Evolutionary conservation across 305 asterid species (phyloP), one percentile per base, ranked within the genome.

Genomic region (Stenogyne calaminthoides): DNA sequence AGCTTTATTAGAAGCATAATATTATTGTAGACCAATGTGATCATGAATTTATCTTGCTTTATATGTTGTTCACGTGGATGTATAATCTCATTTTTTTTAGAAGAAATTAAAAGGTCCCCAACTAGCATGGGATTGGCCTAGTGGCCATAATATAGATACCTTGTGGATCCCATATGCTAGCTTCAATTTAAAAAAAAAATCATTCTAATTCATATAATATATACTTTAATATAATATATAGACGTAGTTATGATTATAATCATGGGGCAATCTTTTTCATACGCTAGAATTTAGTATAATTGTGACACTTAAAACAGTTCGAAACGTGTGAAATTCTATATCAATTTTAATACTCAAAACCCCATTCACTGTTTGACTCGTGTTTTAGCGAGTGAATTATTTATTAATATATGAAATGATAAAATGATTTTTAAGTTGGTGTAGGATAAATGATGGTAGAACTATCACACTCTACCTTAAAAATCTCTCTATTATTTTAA

Each of bases 21-120:
- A 54, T 72, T 51, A 55, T 11, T n/a, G 7, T 40, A 4, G 49
- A 55, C 32, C 15, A 34, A 57, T 20, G 39, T 58, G 61, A 52
- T 56, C 15, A 15, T 73, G 59, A 10, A 10, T 47, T 74, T 64
- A n/a, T 12, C 39, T 75, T 76, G 80, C 72, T 78, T 75, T 68
- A 14, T 51, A 7, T 54, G 25, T 55, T 55, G 73, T 44, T 67
- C 79, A 75, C 75, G 71, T 70, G 82, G 78, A 67, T 69, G 69
- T 59, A 40, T 37, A 49, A 29, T 11, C 65, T 55, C 74, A 19
- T 75, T 32, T 68, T 25, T 25, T 22, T 16, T 11, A 4, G 58
- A 46, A 29, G 10, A 51, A 49, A 32, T 32, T 32, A 32, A 32
- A 32, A 5, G 36, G 19, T 67, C 10, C 15, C 69, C 68, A 62